Conservation (phyloP, 495 filamentous ascomycete species). For the Lasiosphaeria ovina region DNA sequence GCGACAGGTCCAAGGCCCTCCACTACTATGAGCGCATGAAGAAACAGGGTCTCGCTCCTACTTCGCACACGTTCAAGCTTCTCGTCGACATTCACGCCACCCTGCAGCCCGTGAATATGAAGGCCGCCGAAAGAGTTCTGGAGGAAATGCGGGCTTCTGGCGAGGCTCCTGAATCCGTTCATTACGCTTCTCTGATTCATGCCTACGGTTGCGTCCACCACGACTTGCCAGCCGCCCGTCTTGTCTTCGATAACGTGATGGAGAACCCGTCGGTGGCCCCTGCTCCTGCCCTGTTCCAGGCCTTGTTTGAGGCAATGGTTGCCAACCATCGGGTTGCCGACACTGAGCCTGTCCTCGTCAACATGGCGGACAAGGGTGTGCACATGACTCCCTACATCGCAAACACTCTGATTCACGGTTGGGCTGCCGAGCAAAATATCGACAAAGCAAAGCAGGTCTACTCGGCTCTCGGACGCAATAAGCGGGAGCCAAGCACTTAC, state of each 20-base stretch:
- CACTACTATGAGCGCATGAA: conserved; percentile 95
- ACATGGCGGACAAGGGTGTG: conserved; percentile 70
- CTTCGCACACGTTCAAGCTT: conserved; percentile 95
- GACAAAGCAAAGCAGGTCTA: conserved; percentile 76
- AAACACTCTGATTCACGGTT: conserved; percentile 98
- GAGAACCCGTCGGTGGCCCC: conserved; percentile 60
- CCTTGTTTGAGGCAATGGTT: conserved; percentile 92
- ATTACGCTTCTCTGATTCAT: conserved; percentile 93
- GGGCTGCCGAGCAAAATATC: conserved; percentile 83
- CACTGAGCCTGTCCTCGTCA: conserved; percentile 66
- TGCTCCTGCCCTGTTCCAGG: conserved; percentile 89
- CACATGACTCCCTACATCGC: conserved; percentile 97
- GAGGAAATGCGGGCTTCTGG: conserved; percentile 73
- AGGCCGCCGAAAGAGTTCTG: conserved; percentile 81
- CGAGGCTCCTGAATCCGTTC: conserved; percentile 80
- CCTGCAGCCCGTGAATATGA: conserved; percentile 87
- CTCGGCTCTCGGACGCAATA: conserved; percentile 64
- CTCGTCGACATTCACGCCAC: conserved; percentile 95
- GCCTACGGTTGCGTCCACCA: conserved; percentile 93
- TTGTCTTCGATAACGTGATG: conserved; percentile 77
- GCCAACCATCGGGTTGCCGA: conserved; percentile 82
- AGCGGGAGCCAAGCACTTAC: conserved; percentile 96
- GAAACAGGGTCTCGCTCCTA: conserved; percentile 80
- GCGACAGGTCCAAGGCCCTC: conserved; percentile 90
- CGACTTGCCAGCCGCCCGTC: conserved; percentile 78